Percentiles rank a stretch among this genome's conserved stretches.
Conservation (phyloP, 2,329 filamentous ascomycete species). For the Elsinoe perseae region DNA sequence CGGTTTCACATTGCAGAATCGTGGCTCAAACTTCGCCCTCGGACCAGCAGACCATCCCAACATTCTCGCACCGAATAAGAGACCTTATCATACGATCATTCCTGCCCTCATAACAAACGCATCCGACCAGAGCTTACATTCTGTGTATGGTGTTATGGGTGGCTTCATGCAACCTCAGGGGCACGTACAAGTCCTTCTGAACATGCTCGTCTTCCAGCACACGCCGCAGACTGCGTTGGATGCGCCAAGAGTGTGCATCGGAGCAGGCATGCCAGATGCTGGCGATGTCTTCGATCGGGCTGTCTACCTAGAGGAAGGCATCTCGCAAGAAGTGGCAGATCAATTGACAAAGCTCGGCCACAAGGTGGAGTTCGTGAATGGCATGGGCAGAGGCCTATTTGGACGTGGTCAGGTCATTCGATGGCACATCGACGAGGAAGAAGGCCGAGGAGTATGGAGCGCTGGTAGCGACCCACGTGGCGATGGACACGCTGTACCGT, state of each 20-base stretch:
- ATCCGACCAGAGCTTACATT: constrained; percentile 65
- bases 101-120: constrained; percentile 79
- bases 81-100: constrained; percentile 97
- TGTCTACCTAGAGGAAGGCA: constrained; percentile 77
- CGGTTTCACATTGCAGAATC: constrained; percentile 91
- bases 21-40: constrained; percentile 78
- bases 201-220: constrained; percentile 74
- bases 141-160: constrained; percentile 93
- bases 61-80: constrained; percentile 67
- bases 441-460: constrained; percentile 68
- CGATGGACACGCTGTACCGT: constrained; percentile 64
- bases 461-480: constrained; percentile 82
- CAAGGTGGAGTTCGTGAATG: constrained; percentile 59
- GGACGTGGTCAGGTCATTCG: constrained; percentile 82
- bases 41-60: constrained; percentile 63
- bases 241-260: constrained; percentile 83
- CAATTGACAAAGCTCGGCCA: constrained; percentile 66
- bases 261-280: constrained; percentile 58
- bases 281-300: constrained; percentile 52
- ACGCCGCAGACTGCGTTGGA: constrained; percentile 85
- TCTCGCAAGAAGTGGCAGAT: constrained; percentile 58
- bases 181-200: constrained; percentile 85
- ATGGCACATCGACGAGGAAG: constrained; percentile 58
- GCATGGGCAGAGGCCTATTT: constrained; percentile 61
- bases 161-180: constrained; percentile 98